Evolutionary conservation across 2,329 filamentous ascomycete genomes (phyloP).

Genomic region (Pyrenophora teres): DNA sequence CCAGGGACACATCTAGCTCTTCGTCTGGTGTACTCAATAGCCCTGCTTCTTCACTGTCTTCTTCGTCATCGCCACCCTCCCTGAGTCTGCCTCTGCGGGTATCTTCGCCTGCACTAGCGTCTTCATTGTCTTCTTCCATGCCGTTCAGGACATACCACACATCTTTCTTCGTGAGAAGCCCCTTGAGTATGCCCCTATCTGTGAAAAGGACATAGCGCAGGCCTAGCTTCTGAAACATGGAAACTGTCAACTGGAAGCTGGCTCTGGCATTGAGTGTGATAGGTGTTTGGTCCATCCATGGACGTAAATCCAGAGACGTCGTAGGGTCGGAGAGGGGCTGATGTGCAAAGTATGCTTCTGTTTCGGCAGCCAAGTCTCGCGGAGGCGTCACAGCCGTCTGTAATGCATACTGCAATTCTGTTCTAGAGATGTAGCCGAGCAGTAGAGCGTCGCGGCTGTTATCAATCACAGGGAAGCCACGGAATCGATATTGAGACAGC

Average conservation of each 20-base stretch:
- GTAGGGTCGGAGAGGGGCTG: conserved; percentile 75
- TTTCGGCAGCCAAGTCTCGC: conserved; percentile 67
- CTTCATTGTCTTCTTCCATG: conserved; percentile 40
- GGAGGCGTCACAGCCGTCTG: conserved; percentile 62
- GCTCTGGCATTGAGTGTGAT: conserved; percentile 81
- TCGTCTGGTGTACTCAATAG: conserved; percentile 39
- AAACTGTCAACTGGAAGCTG: conserved; percentile 81
- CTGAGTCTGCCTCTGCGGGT: conserved; percentile 39
- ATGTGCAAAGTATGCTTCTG: conserved; percentile 83
- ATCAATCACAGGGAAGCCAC: conserved; percentile 89
- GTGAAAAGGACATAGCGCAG: conserved; percentile 87
- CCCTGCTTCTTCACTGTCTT: conserved; percentile 48
- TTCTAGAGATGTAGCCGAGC: conserved; percentile 91
- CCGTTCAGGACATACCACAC: conserved; percentile 89
- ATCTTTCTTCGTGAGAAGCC: conserved; percentile 95
- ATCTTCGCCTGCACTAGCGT: conserved; percentile 44
- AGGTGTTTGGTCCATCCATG: conserved; percentile 99
- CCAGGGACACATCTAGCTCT: conserved; percentile 27
- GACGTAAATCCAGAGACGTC: conserved; percentile 81
- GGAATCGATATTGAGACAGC: conserved; percentile 75
- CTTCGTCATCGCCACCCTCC: conserved; percentile 35
- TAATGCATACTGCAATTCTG: conserved; percentile 83
- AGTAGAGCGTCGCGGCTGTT: conserved; percentile 77
- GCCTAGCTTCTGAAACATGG: conserved; percentile 93
- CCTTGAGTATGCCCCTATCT: conserved; percentile 79